Evolutionary conservation across 2,329 filamentous ascomycete species (phyloP).

Genomic region (Fusarium nematophilum): DNA sequence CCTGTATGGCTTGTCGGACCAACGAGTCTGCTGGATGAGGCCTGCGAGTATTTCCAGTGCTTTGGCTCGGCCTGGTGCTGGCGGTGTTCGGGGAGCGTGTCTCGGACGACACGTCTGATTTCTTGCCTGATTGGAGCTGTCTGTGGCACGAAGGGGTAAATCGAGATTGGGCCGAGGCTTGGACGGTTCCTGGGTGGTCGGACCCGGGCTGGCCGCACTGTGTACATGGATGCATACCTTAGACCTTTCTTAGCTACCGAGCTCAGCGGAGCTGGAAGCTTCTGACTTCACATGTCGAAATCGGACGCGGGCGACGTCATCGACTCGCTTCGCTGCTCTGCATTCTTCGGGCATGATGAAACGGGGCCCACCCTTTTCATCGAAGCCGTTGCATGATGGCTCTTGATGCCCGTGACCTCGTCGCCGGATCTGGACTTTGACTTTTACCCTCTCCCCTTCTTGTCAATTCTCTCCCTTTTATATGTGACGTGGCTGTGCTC

Average conservation of each 20-base stretch:
- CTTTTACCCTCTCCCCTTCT: constrained; percentile 2
- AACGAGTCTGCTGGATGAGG: neutral
- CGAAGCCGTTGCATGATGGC: constrained; percentile 28
- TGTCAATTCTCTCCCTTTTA: neutral
- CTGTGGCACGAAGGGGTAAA: neutral
- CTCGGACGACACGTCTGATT: too few relatives aligned
- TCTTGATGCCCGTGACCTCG: constrained; percentile 30
- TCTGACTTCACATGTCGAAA: constrained; percentile 44
- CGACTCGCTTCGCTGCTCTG: neutral
- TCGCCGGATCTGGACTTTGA: constrained; percentile 18
- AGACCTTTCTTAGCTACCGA: neutral
- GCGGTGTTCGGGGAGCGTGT: too few relatives aligned
- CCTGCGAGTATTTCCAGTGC: neutral
- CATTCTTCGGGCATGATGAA: constrained; percentile 2
- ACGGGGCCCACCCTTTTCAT: constrained; percentile 29
- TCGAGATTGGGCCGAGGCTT: constrained; percentile 9
- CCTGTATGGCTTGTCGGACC: neutral
- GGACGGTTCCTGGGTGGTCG: neutral
- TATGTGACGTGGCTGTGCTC: constrained; percentile 31
- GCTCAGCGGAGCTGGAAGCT: constrained; percentile 31
- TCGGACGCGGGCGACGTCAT: constrained; percentile 29
- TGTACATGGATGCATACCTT: too few relatives aligned
- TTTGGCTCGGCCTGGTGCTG: neutral
- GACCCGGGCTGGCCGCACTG: neutral
- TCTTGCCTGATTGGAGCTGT: too few relatives aligned